Base-by-base conservation (phyloP, 768 basidiomycete genomes). In the Kwoniella sp. region DNA sequence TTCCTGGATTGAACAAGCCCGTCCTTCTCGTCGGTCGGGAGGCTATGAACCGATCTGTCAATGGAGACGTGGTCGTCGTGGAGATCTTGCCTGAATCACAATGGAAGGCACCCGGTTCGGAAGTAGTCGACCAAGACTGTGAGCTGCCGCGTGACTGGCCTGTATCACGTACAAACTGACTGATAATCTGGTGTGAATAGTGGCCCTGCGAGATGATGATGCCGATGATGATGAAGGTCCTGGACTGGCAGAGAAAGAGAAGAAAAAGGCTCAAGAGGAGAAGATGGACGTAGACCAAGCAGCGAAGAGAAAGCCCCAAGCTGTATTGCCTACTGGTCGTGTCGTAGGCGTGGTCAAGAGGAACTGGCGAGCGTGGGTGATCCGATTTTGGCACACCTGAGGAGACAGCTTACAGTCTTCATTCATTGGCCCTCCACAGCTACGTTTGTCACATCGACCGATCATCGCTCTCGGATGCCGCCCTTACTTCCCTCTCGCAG, bases 361-460 rank as follows among this genome's bases (percentile, higher is more conserved):
- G 9, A 94, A 94, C 73, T 99, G 95, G 95, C 83, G 94, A 73
- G 88, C 94, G 86, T 92, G 81, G 68, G 90, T 85, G 58, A 12
- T 36, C 21, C 15, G 26, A 19, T 55, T 26, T 30, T 49, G 5
- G 46, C 15, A 26, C 13, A 5, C 12, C 26, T 13, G 33, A 33
- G 7, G 13, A 33, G 13, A 6, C 6, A 33, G 33, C 33, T 33
- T 24, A 37, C 21, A n/a, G 15, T 63, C 55, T 44, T 44, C 17
- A 4, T 44, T 19, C 4, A 44, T 19, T 15, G 10, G 17, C 17
- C 17, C 17, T 44, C 40, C 37, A 37, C 72, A 91, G 90, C 46
- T 91, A 91, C 74, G 95, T 98, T 37, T 97, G 93, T 80, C 94
- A 97, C 78, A 88, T 99, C 52, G 96, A 97, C 79, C 86, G 87